phyloP scores from a whole-genome alignment of 257 asterid species.

The Linaria vulgaris region DNA sequence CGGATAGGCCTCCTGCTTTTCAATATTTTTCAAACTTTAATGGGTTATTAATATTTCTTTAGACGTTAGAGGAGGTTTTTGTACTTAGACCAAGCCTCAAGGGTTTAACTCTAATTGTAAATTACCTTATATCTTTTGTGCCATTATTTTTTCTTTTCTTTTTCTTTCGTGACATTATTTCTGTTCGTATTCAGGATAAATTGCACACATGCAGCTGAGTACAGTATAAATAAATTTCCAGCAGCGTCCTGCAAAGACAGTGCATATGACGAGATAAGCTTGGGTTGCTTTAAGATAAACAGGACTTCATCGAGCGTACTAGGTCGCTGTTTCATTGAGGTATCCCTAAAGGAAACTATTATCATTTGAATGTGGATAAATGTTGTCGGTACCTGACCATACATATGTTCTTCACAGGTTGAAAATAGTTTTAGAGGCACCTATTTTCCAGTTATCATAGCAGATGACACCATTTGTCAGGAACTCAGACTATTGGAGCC shows the following conservation, averaged over 20 bases:
- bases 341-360: conserved; percentile 22
- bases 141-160: conserved; percentile 2
- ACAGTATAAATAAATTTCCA: conserved; percentile 33
- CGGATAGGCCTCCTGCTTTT: too few species aligned
- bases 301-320: conserved; percentile 35
- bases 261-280: conserved; percentile 46
- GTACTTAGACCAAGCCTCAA: too few species aligned
- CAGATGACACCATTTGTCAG: conserved; percentile 68
- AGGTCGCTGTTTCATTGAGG: conserved; percentile 94
- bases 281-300: conserved; percentile 48
- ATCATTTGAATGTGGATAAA: neutral
- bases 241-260: conserved; percentile 34
- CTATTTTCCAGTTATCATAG: conserved; percentile 79
- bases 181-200: conserved; percentile 54
- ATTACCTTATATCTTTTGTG: neutral
- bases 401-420: conserved; percentile 41
- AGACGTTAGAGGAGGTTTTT: too few species aligned
- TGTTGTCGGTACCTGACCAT: conserved; percentile 7
- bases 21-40: too few species aligned
- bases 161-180: neutral
- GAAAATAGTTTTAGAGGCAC: conserved; percentile 63
- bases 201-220: conserved; percentile 59
- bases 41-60: too few species aligned
- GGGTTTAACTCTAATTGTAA: neutral
- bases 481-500: conserved; percentile 71